These are phyloP conservation scores for Aureobasidium subglaciale DNA, from an alignment of 2,329 filamentous ascomycete genomes.

Conservation along the genomic window DNA sequence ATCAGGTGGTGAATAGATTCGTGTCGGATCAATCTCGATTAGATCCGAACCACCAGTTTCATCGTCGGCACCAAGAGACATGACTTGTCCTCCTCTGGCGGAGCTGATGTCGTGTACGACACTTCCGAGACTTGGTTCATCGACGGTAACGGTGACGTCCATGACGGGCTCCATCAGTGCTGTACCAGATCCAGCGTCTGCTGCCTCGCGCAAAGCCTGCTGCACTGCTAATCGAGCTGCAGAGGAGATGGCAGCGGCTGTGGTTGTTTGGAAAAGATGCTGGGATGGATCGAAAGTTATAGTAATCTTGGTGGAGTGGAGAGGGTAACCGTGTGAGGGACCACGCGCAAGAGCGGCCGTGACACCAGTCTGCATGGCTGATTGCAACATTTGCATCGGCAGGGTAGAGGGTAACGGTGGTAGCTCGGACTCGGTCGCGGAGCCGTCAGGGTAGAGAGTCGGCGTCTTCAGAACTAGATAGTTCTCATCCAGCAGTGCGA, in stretches of 20 bases:
- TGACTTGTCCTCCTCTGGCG: slow-evolving; percentile 63
- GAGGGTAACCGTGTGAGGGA: slow-evolving; percentile 69
- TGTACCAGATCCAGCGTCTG: slow-evolving; percentile 45
- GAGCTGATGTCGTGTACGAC: slow-evolving; percentile 78
- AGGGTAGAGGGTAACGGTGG: slow-evolving; percentile 50
- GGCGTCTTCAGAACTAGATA: slow-evolving; percentile 52
- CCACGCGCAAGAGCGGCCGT: slow-evolving; percentile 79
- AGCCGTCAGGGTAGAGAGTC: slow-evolving; percentile 36
- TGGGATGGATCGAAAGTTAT: slow-evolving; percentile 59
- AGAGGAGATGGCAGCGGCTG: slow-evolving; percentile 59
- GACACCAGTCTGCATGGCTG: slow-evolving; percentile 66
- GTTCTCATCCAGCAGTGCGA: slow-evolving; percentile 60
- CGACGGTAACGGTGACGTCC: slow-evolving; percentile 77
- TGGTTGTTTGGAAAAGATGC: slow-evolving; percentile 62
- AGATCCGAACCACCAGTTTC: slow-evolving; percentile 20
- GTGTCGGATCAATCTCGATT: slow-evolving; percentile 56
- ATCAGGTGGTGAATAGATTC: slow-evolving; percentile 82
- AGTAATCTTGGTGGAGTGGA: slow-evolving; percentile 67
- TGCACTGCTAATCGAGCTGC: slow-evolving; percentile 63
- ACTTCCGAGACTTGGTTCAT: slow-evolving; percentile 70
- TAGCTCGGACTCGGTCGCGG: slow-evolving; percentile 34
- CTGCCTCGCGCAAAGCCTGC: slow-evolving; percentile 58
- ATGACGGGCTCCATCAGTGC: slow-evolving; percentile 89
- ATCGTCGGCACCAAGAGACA: slow-evolving; percentile 57
- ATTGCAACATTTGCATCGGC: slow-evolving; percentile 41